Percentiles rank a stretch among this genome's conserved stretches.
Conservation (phyloP, 352 stramenopile genomes). For the Pilasporangium apinafurcum region DNA sequence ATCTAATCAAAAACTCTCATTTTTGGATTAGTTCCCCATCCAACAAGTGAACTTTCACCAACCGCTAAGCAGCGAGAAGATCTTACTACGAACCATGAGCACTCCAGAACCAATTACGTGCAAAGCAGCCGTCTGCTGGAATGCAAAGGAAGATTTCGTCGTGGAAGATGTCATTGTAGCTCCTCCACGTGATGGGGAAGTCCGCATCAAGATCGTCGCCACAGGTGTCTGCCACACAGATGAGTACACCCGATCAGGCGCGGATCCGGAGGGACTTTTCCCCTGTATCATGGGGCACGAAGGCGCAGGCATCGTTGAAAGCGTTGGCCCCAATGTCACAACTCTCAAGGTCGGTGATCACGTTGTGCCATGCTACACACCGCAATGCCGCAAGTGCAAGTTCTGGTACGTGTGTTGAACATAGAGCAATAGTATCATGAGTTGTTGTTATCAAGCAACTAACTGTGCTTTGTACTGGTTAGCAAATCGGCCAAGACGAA, state of each 20-base stretch:
- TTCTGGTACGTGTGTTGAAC: slow-evolving; percentile 50
- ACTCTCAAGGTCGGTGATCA: slow-evolving; percentile 83
- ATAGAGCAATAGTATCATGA: neutral
- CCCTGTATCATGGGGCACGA: slow-evolving; percentile 87
- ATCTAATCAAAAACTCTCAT: no score
- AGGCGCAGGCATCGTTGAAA: slow-evolving; percentile 79
- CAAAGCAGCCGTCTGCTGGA: slow-evolving; percentile 87
- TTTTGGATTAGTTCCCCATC: no score
- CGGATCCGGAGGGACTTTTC: slow-evolving; percentile 78
- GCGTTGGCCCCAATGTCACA: slow-evolving; percentile 70
- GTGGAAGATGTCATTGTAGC: slow-evolving; percentile 78
- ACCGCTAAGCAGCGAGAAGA: no score
- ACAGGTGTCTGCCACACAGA: slow-evolving; percentile 86
- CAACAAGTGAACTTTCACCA: no score
- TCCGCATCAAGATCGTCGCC: slow-evolving; percentile 80
- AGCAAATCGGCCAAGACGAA: slow-evolving; percentile 85
- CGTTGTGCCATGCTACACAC: slow-evolving; percentile 96
- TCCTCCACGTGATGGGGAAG: slow-evolving; percentile 55
- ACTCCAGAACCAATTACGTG: slow-evolving; percentile 73
- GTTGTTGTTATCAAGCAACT: neutral
- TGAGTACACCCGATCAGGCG: slow-evolving; percentile 80
- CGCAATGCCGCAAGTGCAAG: slow-evolving; percentile 87
- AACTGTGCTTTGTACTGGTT: neutral
- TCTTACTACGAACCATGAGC: no score
- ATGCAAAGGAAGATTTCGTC: slow-evolving; percentile 79